Evolutionary conservation across 352 stramenopile genomes (phyloP).

Genomic region (Pythium biforme): DNA sequence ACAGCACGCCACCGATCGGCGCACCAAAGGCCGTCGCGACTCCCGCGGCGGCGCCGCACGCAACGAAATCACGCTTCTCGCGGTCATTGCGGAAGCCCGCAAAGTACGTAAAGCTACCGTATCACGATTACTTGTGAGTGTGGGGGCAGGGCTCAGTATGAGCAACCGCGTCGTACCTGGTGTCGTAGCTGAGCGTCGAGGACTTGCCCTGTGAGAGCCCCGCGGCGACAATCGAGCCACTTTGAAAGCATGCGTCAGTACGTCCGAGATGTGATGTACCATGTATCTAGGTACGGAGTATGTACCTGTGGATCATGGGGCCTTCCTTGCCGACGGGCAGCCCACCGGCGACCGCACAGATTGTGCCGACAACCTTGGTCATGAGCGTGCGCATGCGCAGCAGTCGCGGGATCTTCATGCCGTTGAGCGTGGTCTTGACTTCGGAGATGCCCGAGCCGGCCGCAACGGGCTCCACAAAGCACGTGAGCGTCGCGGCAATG

Average conservation of each 20-base stretch:
- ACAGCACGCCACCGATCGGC: constrained; percentile 87
- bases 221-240: constrained; percentile 71
- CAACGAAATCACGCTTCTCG: constrained; percentile 89
- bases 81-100: constrained; percentile 86
- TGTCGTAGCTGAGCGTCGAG: constrained; percentile 68
- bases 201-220: constrained; percentile 79
- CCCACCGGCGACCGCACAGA: constrained; percentile 80
- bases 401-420: constrained; percentile 83
- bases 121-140: neutral
- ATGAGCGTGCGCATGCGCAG: constrained; percentile 76
- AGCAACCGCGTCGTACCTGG: constrained; percentile 41
- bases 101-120: constrained; percentile 77
- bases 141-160: no score
- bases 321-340: constrained; percentile 91
- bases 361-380: constrained; percentile 88
- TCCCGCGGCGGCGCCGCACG: constrained; percentile 82
- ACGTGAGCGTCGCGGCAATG: constrained; percentile 71
- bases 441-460: constrained; percentile 90
- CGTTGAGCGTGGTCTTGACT: constrained; percentile 93
- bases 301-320: constrained; percentile 91
- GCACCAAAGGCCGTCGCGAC: constrained; percentile 90
- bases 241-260: constrained; percentile 15
- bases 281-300: no score
- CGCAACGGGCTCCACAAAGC: constrained; percentile 71
- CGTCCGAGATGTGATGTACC: neutral